Evolutionary conservation across 2,329 filamentous ascomycete genomes (phyloP), one percentile per base, ranked within the genome.

Genomic region (Alternaria sp.): DNA sequence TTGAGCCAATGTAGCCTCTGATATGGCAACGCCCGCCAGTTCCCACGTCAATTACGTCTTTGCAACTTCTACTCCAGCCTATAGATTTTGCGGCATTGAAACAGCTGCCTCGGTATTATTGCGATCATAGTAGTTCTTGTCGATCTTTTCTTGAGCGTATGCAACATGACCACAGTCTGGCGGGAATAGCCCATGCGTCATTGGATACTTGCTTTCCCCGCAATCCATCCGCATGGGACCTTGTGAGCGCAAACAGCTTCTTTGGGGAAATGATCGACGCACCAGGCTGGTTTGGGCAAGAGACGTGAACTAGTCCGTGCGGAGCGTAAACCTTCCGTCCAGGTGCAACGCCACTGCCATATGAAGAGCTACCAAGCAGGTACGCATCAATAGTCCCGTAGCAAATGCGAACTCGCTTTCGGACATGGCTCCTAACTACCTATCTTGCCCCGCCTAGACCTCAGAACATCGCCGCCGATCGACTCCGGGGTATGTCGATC

Each of bases 311-410:
- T 57, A 57, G 59, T 30, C 19, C 15, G 21, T 28, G 43, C 28
- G 28, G 43, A 54, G 49, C 25, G 36, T 30, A 47, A 46, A 61
- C 49, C 55, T 58, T 59, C 55, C 49, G 55, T 47, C 26, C 40
- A 46, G 19, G 40, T 26, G 36, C 36, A 30, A 36, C 49, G 55
- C 60, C 55, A 54, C 28, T 30, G 46, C 17, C 23, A 32, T 23
- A 21, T 51, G 28, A 17, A 44, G 36, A 62, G 30, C 36, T 50
- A 45, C 59, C 36, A 36, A 55, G 45, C 36, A 17, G 32, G 32
- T 45, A 36, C 25, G 36, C 26, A 32, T 40, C 49, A 19, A 59
- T 46, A 57, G 25, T 51, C 59, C 50, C 40, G 7, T 32, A n/a
- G 32, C 51, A 13, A 8, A 25, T 19, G 21, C 40, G 30, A 21